Base-by-base conservation (phyloP, 1,284 basidiomycete species). In the Wolfiporia cocos region DNA sequence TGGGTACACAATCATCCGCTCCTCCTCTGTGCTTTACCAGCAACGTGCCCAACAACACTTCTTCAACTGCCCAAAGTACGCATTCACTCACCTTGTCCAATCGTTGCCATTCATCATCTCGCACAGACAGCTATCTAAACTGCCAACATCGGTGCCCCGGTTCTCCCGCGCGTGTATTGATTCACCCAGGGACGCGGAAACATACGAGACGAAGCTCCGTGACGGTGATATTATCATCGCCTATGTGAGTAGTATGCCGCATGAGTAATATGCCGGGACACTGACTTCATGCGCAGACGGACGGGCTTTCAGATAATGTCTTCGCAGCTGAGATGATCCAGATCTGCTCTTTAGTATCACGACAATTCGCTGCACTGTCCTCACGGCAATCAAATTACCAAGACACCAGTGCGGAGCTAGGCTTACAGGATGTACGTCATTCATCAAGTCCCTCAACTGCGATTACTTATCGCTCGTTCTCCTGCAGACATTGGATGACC, bases 291-390 rank as follows among this genome's bases (percentile, higher is more conserved):
- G 34, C 15, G 11, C 65, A 89, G 78, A 93, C 91, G 17, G 91
- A 94, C 55, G 91, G 91, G 1, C 67, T 92, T 35, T 81, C 85
- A 26, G 92, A 94, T 59, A 94, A 94, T 55, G 86, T 93, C 19
- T 90, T 85, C 52, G 71, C 79, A 5, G 63, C 74, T 10, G 86
- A 92, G 55, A 71, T 89, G 47, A 66, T 76, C 26, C 69, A 77
- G 23, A 80, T 91, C 40, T 81, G 81, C 53, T 70, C 76, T 0
- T 66, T 87, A 2, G 73, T 81, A 11, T 69, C 76, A 17, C 73
- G 83, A 17, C 58, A 59, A 31, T 57, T 50, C 36, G 22, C 33
- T 9, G 7, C 30, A 26, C n/a, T n/a, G n/a, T n/a, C n/a, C n/a
- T n/a, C n/a, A n/a, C n/a, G n/a, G n/a, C n/a, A n/a, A n/a, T n/a